Evolutionary conservation across 495 filamentous ascomycete genomes (phyloP).

Genomic region (Hypoxylon cercidicola): DNA sequence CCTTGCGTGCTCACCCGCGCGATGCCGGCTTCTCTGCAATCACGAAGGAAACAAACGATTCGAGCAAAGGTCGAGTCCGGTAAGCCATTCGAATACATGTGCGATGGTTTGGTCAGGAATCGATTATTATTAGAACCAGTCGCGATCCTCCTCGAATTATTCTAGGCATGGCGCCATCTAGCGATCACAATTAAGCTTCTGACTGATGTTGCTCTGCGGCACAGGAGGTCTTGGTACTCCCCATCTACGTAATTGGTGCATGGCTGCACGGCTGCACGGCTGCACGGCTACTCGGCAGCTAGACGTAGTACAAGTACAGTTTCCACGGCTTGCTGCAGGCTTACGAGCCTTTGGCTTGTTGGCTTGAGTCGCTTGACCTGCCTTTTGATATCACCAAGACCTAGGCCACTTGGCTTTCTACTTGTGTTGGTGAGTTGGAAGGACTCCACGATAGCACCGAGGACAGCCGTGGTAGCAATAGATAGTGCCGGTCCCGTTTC

Average conservation of each 20-base stretch:
- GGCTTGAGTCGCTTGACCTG: background rate
- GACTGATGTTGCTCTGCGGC: constrained; percentile 19
- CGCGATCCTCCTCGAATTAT: constrained; percentile 16
- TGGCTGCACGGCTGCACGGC: background rate
- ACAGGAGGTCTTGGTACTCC: constrained; percentile 17
- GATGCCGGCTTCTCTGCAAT: constrained; percentile 3
- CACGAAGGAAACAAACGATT: constrained; percentile 7
- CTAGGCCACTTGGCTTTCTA: constrained; percentile 18
- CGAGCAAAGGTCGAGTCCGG: background rate
- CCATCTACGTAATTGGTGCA: constrained; percentile 20
- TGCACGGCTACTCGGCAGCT: constrained; percentile 17
- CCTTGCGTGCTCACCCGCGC: constrained; percentile 19
- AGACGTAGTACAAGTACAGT: background rate
- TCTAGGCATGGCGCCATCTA: constrained; percentile 16
- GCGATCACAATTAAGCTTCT: constrained; percentile 33
- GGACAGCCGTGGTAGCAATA: background rate
- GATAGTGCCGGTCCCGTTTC: background rate
- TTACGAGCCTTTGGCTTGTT: background rate
- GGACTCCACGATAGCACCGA: constrained; percentile 17
- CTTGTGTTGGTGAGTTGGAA: constrained; percentile 14
- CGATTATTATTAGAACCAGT: constrained; percentile 30
- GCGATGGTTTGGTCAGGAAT: constrained; percentile 10
- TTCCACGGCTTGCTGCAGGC: background rate
- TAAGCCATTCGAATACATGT: constrained; percentile 15
- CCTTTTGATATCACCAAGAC: constrained; percentile 14